These are phyloP conservation scores for Aspergillus ochraceoroseus DNA, from an alignment of 2,329 filamentous ascomycete species.

Conservation along the genomic window DNA sequence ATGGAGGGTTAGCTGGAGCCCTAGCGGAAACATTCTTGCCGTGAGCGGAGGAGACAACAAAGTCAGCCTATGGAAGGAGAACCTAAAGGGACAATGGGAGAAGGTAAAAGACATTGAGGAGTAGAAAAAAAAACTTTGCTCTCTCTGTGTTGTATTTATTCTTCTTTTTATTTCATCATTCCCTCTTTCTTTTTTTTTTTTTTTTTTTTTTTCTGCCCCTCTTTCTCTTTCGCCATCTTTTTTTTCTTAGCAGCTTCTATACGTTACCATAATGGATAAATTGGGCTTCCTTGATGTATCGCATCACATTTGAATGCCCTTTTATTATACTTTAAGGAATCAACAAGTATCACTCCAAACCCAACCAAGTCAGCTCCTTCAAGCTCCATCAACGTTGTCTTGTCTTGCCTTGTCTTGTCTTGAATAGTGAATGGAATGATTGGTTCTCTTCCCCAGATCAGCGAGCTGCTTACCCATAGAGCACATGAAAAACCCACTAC, in stretches of 20 bases:
- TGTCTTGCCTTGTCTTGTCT: too few species aligned
- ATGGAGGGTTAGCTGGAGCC: conserved; percentile 96
- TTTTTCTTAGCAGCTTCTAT: conserved; percentile 8
- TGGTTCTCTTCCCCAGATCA: too few species aligned
- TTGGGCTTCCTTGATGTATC: conserved; percentile 4
- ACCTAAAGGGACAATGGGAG: conserved; percentile 93
- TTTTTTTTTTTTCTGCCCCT: conserved; percentile 2
- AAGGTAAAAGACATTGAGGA: conserved; percentile 95
- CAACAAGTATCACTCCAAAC: too few species aligned
- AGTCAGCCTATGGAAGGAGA: conserved; percentile 98
- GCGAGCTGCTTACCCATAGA: too few species aligned
- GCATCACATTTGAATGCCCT: conserved; percentile 1
- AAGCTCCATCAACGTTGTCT: too few species aligned
- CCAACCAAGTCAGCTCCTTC: too few species aligned
- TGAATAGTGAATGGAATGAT: too few species aligned
- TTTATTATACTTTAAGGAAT: too few species aligned
- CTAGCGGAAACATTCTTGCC: conserved; percentile 93
- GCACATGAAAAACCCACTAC: too few species aligned
- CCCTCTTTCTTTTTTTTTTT: conserved; percentile 16
- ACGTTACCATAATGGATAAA: conserved; percentile 14
- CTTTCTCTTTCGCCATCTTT: too few species aligned
- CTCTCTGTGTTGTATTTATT: conserved; percentile 9
- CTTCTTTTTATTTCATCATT: conserved; percentile 12
- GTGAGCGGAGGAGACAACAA: conserved; percentile 94
- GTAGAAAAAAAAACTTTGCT: conserved; percentile 48